Base-by-base conservation (phyloP, 2,329 filamentous ascomycete genomes). In the Colletotrichum noveboracense region DNA sequence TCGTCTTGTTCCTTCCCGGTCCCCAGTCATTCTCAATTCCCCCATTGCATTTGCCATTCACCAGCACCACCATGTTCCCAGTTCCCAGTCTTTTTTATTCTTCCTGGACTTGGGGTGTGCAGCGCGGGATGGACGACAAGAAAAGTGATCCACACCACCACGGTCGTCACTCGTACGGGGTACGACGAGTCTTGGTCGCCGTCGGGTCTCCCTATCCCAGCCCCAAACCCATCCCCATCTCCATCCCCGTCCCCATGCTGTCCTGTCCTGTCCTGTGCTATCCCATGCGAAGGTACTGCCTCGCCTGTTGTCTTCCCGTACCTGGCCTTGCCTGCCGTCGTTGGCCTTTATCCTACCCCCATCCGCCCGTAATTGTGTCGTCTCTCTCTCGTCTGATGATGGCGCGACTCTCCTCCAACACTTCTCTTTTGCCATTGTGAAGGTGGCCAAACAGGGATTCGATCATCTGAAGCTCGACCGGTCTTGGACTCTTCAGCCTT, bases 351-450 rank as follows among this genome's bases (percentile, higher is more conserved):
- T 62, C 67, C 67, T 62, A 38, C 48, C 66, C 72, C 43, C 55
- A 64, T 75, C 69, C 43, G 48, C 34, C 64, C 73, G 26, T 28
- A 24, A 52, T 26, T 64, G 32, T 60, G 73, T 75, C 64, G 56
- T 64, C 64, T 73, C 38, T 73, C 43, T 75, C 73, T 73, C 64
- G 21, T 75, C 70, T 73, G 64, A 43, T 67, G 67, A 68, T 75
- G 73, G 64, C 73, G 43, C 64, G 73, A 75, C 69, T 55, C 58
- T 60, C 48, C 34, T 21, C 68, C 43, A 38, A 70, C 56, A 70
- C 56, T 12, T 34, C 28, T 32, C 36, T 52, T 43, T 68, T 38
- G 56, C 70, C 70, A 68, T 75, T 36, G 58, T 43, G 62, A 64
- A 61, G 28, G 56, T 38, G 38, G 64, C 61, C 38, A 52, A 36